phyloP scores from a whole-genome alignment of 805 yeast species.

The Ogataea pilisensis region DNA sequence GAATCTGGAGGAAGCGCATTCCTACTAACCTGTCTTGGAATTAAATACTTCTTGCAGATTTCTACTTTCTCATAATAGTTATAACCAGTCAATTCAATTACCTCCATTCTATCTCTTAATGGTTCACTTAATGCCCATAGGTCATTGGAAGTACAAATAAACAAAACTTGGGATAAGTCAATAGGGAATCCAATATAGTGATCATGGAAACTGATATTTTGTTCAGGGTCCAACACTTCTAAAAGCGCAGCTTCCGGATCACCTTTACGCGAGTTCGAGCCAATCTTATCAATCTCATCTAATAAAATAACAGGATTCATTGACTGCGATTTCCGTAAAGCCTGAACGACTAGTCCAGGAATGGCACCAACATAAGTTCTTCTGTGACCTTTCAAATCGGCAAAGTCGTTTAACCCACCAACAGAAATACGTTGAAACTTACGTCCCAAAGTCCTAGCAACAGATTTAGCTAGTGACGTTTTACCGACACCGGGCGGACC shows the following conservation, averaged over 20 bases:
- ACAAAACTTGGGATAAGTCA: slow-evolving; percentile 75
- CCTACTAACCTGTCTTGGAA: slow-evolving; percentile 69
- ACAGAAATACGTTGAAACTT: slow-evolving; percentile 75
- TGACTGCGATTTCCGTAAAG: slow-evolving; percentile 66
- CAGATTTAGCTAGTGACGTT: slow-evolving; percentile 78
- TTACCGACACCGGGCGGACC: slow-evolving; percentile 97
- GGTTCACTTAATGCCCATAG: slow-evolving; percentile 69
- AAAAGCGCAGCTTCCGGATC: slow-evolving; percentile 88
- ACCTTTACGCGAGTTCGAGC: slow-evolving; percentile 40
- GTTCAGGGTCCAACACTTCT: slow-evolving; percentile 90
- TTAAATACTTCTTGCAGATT: slow-evolving; percentile 62
- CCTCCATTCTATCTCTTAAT: slow-evolving; percentile 78
- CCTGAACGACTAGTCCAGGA: slow-evolving; percentile 81
- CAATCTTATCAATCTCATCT: slow-evolving; percentile 77
- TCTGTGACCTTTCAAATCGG: slow-evolving; percentile 87
- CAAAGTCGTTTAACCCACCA: slow-evolving; percentile 86
- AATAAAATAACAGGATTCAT: slow-evolving; percentile 81
- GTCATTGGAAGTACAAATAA: slow-evolving; percentile 84
- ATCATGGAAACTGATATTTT: slow-evolving; percentile 70
- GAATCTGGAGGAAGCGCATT: slow-evolving; percentile 54
- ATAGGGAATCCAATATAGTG: slow-evolving; percentile 84
- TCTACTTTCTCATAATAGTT: slow-evolving; percentile 71
- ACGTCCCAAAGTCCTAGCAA: slow-evolving; percentile 70
- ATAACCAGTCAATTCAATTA: slow-evolving; percentile 74
- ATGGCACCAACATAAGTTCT: slow-evolving; percentile 89